phyloP scores from a whole-genome alignment of 2,329 filamentous ascomycete genomes.

The Ilyonectria robusta region DNA sequence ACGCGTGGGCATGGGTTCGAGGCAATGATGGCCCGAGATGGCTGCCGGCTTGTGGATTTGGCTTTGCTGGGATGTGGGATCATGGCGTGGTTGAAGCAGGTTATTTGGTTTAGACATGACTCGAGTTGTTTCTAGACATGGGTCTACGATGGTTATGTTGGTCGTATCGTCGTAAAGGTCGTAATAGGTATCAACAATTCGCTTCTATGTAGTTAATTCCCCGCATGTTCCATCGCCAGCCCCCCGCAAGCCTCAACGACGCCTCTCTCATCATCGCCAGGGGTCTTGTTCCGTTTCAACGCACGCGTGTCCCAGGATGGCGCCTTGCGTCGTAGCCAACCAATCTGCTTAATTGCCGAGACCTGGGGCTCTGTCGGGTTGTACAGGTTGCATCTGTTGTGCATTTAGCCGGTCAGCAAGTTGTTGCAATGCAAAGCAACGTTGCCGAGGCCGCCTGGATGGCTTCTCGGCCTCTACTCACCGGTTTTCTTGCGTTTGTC shows the following conservation, averaged over 20 bases:
- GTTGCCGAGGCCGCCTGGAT: slow-evolving; percentile 8
- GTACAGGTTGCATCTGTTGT: neutral
- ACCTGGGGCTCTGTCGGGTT: neutral
- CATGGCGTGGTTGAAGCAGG: neutral
- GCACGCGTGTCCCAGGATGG: neutral
- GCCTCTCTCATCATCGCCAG: slow-evolving; percentile 6
- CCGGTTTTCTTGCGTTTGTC: neutral
- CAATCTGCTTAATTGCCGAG: slow-evolving; percentile 6
- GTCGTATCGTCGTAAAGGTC: neutral
- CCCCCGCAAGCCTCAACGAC: neutral
- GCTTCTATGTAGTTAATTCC: neutral
- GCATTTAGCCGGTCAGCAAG: slow-evolving; percentile 21
- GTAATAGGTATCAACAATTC: no score
- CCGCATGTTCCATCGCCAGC: slow-evolving; percentile 1
- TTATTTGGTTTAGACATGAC: neutral
- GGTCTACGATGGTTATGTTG: neutral
- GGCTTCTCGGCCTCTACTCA: slow-evolving; percentile 15
- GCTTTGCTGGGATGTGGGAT: slow-evolving; percentile 1
- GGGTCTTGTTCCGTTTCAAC: neutral
- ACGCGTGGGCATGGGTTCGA: slow-evolving; percentile 27
- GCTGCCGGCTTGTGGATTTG: slow-evolving; percentile 11
- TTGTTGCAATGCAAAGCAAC: slow-evolving; percentile 3
- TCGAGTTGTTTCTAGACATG: neutral
- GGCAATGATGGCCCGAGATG: slow-evolving; percentile 41
- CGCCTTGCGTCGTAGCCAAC: neutral